Percentiles rank a stretch among this genome's conserved stretches.
Evolutionary conservation across 306 rosid genomes (phyloP).

Genomic region (Castanea crenata): DNA sequence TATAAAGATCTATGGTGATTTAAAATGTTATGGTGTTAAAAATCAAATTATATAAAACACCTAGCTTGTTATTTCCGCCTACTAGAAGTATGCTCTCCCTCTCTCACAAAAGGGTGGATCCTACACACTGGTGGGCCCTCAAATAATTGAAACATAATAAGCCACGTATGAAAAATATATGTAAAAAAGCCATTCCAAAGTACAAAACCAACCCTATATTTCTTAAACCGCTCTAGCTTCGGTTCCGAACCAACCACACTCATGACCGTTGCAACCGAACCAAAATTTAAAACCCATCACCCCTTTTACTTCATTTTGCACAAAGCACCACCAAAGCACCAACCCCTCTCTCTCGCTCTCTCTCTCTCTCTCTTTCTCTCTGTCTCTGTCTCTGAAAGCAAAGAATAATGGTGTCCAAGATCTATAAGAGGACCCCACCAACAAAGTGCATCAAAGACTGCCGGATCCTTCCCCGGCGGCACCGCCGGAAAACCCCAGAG

Average conservation of each 20-base stretch:
- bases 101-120: no score
- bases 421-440: constrained; percentile 52
- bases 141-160: background rate
- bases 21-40: no score
- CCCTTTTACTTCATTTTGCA: background rate
- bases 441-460: constrained; percentile 46
- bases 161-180: background rate
- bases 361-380: background rate
- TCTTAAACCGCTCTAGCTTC: constrained; percentile 31
- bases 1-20: no score
- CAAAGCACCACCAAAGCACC: background rate
- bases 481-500: constrained; percentile 53
- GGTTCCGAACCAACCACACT: constrained; percentile 48
- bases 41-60: no score
- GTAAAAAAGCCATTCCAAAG: no score
- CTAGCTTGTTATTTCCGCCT: rapidly evolving
- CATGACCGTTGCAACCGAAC: constrained; percentile 78
- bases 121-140: background rate
- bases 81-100: no score
- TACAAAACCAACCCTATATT: background rate
- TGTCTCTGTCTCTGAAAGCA: background rate
- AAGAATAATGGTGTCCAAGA: constrained; percentile 68
- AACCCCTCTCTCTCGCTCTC: background rate
- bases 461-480: constrained; percentile 42
- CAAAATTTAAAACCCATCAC: constrained; percentile 39